A percentile compares a stretch with the other conserved stretches of the same genome.
phyloP scores from a whole-genome alignment of 1,284 basidiomycete species.

The Ustilago xerochloae region DNA sequence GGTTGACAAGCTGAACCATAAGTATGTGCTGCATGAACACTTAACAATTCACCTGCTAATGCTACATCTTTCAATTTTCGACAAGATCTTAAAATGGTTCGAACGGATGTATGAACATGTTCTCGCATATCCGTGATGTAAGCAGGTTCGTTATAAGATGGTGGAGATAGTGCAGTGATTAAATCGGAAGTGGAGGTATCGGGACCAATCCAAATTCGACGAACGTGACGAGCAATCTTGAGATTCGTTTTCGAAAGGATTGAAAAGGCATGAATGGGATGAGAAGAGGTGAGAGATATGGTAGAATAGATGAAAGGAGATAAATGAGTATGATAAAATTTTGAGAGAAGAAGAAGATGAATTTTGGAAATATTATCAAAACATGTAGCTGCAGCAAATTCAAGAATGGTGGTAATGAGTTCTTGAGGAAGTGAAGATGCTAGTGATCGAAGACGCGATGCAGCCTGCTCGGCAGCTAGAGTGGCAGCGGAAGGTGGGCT shows the following conservation, averaged over 20 bases:
- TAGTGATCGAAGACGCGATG: constrained; percentile 17
- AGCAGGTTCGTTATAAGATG: constrained; percentile 37
- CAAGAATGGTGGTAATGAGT: constrained; percentile 41
- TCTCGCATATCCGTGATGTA: constrained; percentile 51
- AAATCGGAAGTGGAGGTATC: constrained; percentile 54
- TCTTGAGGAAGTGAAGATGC: constrained; percentile 44
- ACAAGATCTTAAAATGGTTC: constrained; percentile 57
- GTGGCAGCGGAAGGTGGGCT: neutral
- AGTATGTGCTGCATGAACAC: constrained; percentile 48
- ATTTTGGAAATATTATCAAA: constrained; percentile 19
- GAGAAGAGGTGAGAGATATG: constrained; percentile 37
- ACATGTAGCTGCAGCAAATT: constrained; percentile 26
- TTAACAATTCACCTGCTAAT: constrained; percentile 59
- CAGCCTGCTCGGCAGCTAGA: constrained; percentile 9
- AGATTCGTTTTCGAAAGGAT: constrained; percentile 29
- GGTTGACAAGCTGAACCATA: constrained; percentile 67
- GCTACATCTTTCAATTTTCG: constrained; percentile 59
- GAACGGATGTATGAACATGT: constrained; percentile 35
- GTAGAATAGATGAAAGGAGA: constrained; percentile 41
- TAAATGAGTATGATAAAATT: constrained; percentile 32
- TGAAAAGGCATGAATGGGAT: constrained; percentile 44
- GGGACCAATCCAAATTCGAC: constrained; percentile 61
- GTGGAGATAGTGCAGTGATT: constrained; percentile 57
- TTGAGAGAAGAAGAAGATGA: constrained; percentile 41
- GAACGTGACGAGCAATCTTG: constrained; percentile 50